phyloP scores from a whole-genome alignment of 371 early-diverging fungal species.

The Chytridium lagenaria region DNA sequence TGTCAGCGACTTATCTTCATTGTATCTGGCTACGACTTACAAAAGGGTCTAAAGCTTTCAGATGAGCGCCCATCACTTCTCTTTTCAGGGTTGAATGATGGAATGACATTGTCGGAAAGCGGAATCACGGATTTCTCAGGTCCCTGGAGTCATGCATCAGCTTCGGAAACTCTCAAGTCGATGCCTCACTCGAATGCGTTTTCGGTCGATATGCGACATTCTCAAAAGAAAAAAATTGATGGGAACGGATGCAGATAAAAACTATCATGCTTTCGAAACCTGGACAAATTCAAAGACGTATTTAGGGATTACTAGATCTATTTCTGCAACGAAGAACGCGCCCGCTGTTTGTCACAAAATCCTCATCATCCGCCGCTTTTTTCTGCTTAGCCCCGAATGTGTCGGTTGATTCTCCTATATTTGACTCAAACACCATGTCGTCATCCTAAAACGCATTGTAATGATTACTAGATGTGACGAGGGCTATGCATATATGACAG shows the following conservation, averaged over 20 bases:
- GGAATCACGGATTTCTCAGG: conserved; percentile 47
- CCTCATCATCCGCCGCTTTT: no score
- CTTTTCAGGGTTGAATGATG: background rate
- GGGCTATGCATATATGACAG: no score
- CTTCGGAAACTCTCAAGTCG: background rate
- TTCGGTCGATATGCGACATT: conserved; percentile 24
- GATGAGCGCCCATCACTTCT: conserved; percentile 18
- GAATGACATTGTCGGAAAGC: background rate
- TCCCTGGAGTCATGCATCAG: conserved; percentile 28
- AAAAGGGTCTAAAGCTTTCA: background rate
- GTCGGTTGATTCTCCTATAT: no score
- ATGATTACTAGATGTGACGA: no score
- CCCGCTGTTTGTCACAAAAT: no score
- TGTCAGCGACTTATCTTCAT: background rate
- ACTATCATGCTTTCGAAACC: background rate
- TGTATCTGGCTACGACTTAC: background rate
- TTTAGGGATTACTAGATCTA: no score
- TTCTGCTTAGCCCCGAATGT: no score
- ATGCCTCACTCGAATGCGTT: conserved; percentile 27
- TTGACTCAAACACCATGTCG: no score
- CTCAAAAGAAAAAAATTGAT: no score
- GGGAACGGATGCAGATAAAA: background rate
- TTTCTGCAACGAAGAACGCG: no score
- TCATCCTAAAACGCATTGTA: no score
- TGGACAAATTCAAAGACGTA: no score